Evolutionary conservation across 2,329 filamentous ascomycete genomes (phyloP).

Genomic region (Aspergillus fumigatus): DNA sequence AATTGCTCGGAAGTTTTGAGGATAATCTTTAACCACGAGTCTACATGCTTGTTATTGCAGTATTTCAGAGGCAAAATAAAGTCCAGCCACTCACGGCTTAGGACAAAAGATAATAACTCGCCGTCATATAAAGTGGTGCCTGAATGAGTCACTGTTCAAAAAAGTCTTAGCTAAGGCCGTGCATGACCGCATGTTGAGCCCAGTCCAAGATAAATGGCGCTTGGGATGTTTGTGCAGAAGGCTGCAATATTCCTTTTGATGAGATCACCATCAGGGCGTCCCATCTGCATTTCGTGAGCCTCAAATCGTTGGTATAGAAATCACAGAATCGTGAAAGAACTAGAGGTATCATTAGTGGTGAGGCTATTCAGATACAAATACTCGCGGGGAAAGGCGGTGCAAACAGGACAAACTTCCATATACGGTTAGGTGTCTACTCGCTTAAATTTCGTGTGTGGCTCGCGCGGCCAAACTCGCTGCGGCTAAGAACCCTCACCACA

Average conservation of each 20-base stretch:
- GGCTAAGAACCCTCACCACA: slow-evolving; percentile 23
- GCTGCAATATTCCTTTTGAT: neutral
- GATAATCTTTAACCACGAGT: no score
- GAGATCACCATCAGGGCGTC: neutral
- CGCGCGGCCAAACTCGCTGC: slow-evolving; percentile 23
- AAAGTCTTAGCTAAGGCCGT: no score
- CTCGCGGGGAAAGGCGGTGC: slow-evolving; percentile 2
- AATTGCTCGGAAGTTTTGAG: no score
- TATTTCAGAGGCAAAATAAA: no score
- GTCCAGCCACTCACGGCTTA: no score
- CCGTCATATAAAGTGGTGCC: no score
- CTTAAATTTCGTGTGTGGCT: slow-evolving; percentile 45
- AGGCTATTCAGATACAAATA: neutral
- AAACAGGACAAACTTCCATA: slow-evolving; percentile 21
- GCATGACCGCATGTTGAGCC: no score
- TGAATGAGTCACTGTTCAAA: no score
- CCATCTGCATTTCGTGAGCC: neutral
- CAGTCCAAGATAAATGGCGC: no score
- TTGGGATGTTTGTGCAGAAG: no score
- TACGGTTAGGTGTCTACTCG: slow-evolving; percentile 37
- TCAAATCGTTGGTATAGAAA: neutral
- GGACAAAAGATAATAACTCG: no score
- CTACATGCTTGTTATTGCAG: no score
- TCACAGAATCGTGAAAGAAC: neutral
- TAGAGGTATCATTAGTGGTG: neutral